Evolutionary conservation across 305 asterid species (phyloP), one percentile per base, ranked within the genome.

Genomic region (Solanum hybrid): DNA sequence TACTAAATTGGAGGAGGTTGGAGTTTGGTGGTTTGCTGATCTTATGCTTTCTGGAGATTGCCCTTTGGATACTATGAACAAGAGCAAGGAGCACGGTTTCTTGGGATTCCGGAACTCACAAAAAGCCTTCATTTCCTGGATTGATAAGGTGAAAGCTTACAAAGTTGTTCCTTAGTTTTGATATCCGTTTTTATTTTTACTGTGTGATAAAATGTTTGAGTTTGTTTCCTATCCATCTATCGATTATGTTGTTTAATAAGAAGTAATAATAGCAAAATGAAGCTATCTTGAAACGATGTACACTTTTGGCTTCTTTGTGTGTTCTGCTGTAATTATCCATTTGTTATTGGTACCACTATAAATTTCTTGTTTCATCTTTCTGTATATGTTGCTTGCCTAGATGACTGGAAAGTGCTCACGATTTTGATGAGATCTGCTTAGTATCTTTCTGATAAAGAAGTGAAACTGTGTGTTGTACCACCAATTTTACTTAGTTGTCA

Each of bases 21-120:
- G 94, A 2, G 89, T 92, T 29, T 95, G 92, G 88, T 95, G 97
- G 98, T 94, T 94, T 89, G 96, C 79, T 5, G 98, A 95, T 88
- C 46, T 94, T 92, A 90, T 92, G 11, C 89, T 95, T 11, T 82
- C 90, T 14, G 92, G 90, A 6, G 96, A 92, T 24, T 92, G 95
- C 61, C 35, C 91, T 90, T 79, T 95, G 93, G 98, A 95, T 35
- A 93, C 46, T 73, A 95, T 95, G 98, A 95, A 93, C 80, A 95
- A 95, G 95, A 95, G 98, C 88, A 95, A 94, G 89, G 96, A 94
- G 34, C 95, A 89, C 61, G 98, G 98, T 4, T 95, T 95, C 46
- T 85, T 94, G 92, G 98, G 98, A 8, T 95, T 95, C 87, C 92
- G 96, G 90, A 94, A 95, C 92, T 92, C 94, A 14, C 36, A 89